Base-by-base conservation (phyloP, 1,139 yeast genomes). In the Saccharomyces hybrid region DNA sequence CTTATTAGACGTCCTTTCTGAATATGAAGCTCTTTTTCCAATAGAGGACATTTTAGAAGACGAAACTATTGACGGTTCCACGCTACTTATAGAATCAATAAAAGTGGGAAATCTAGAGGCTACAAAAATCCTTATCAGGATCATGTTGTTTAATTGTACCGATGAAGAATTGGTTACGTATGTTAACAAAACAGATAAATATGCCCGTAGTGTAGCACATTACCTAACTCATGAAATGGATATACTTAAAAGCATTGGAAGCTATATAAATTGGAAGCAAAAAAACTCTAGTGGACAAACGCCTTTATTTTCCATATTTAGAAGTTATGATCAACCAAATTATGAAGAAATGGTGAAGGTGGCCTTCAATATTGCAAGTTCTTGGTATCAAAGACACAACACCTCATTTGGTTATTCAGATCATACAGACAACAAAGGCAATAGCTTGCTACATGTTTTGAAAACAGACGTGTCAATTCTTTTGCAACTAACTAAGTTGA, bases 301-400 rank as follows among this genome's bases (percentile, higher is more conserved):
- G 0, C 96, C 98, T 0, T 71, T 91, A 13, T 83, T 87, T 68
- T 79, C 88, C 6, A 70, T 88, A 5, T 82, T 89, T 61, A 74
- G 97, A 51, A 83, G 91, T 59, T 91, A 91, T 69, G 97, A 91
- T 66, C 93, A 88, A 61, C 72, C 80, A 0, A 70, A 81, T 27
- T 91, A 91, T 66, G 68, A 74, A 1, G 68, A 67, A 1, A 69
- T 90, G 62, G 70, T 88, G 3, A 58, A 65, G 13, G 67, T 66
- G 2, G 81, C 83, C 0, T 78, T 86, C 54, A 60, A 67, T 0
- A 74, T 79, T 34, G 81, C 79, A 1, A 70, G 70, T 27, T 48
- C 64, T 7, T 77, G 82, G 76, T 77, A 79, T 57, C 60, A 60
- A 0, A 48, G 31, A 0, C 66, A 69, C 34, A 55, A 61, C 2